These are phyloP conservation scores for Ceriops tagal DNA, from an alignment of 345 rosid species.

Conservation along the genomic window DNA sequence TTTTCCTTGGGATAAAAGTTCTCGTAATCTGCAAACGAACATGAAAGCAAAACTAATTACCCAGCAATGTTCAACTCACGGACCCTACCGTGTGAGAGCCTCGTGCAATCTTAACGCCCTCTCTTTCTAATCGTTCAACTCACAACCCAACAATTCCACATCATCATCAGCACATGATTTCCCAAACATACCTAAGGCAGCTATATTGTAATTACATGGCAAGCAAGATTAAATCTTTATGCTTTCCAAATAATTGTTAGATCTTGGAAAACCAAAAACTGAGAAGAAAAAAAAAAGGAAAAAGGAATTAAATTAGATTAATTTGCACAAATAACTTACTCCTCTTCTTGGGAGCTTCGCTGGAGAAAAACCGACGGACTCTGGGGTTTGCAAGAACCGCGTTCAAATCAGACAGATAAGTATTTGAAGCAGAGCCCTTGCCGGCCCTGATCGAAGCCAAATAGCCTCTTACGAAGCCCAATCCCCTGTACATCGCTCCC, in stretches of 20 bases:
- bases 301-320: not conserved
- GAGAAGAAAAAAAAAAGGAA: not conserved
- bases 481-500: conserved; percentile 6
- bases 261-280: no score
- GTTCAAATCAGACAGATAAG: conserved; percentile 42
- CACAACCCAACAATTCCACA: no score
- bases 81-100: not conserved
- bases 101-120: no score
- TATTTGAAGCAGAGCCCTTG: conserved; percentile 25
- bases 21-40: conserved; percentile 64
- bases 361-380: conserved; percentile 57
- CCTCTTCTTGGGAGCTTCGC: conserved; percentile 68
- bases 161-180: no score
- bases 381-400: conserved; percentile 63
- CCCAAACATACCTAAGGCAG: no score
- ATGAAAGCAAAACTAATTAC: not conserved
- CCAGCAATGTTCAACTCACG: not conserved
- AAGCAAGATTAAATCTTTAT: no score
- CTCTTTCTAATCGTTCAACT: no score
- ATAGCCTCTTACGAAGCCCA: conserved; percentile 56
- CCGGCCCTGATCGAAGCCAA: conserved; percentile 46
- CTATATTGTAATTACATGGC: no score
- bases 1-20: conserved; percentile 76
- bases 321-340: conserved; percentile 34
- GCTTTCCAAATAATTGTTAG: no score